phyloP scores from a whole-genome alignment of 495 filamentous ascomycete species.

The Xylaria cubensis region DNA sequence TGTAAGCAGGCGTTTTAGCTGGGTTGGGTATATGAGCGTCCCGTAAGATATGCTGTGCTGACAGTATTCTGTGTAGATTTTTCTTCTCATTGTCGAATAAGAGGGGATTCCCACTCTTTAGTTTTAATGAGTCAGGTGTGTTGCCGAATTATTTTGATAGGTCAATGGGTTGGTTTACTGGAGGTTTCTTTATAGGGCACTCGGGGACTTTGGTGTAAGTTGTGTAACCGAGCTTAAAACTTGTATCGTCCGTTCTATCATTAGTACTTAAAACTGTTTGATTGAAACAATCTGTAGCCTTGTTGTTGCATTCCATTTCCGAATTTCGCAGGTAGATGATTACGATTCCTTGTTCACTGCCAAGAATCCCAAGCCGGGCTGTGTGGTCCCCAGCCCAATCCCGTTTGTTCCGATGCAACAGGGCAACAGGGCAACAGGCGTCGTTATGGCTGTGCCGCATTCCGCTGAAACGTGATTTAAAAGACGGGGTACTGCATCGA shows the following conservation, averaged over 20 bases:
- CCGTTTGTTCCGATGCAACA: constrained; percentile 12
- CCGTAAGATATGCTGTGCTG: background rate
- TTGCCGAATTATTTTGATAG: background rate
- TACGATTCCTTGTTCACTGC: constrained; percentile 2
- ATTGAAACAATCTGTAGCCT: background rate
- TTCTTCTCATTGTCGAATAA: background rate
- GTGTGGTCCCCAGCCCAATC: background rate
- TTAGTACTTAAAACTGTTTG: background rate
- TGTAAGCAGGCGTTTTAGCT: background rate
- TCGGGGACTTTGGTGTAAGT: background rate
- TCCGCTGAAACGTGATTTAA: constrained; percentile 18
- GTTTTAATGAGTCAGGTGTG: background rate
- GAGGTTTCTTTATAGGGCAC: background rate
- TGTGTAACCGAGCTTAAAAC: constrained; percentile 1
- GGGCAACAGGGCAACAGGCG: constrained; percentile 8
- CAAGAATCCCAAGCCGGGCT: constrained; percentile 5
- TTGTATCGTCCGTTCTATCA: background rate
- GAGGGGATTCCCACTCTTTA: background rate
- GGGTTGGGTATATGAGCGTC: constrained; percentile 2
- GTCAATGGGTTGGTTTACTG: background rate
- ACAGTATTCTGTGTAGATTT: background rate
- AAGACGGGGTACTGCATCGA: constrained; percentile 19
- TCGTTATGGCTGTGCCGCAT: constrained; percentile 3
- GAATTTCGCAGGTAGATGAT: background rate
- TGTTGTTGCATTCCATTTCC: background rate